A percentile compares a stretch with the other conserved stretches of the same genome.
Evolutionary conservation across 2,329 filamentous ascomycete genomes (phyloP).

Genomic region (Colletotrichum sp.): DNA sequence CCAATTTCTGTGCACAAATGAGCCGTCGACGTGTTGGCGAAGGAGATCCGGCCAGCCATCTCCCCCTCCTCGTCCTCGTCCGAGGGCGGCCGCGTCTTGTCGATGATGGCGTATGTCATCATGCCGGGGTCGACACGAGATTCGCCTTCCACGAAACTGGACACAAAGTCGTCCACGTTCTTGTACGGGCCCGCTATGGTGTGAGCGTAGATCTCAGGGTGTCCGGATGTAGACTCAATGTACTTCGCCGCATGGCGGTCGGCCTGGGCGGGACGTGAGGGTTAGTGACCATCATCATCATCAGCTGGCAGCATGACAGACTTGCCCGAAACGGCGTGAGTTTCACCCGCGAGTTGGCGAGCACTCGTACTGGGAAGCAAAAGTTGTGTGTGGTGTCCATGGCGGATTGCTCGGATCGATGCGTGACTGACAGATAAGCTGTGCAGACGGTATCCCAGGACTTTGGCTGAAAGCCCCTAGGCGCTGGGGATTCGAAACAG

Average conservation of each 20-base stretch:
- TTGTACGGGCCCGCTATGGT: constrained; percentile 23
- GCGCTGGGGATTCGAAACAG: background rate
- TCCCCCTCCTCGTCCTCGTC: constrained; percentile 30
- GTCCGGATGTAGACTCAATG: background rate
- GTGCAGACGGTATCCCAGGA: background rate
- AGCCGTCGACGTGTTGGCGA: constrained; percentile 24
- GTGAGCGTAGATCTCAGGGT: constrained; percentile 26
- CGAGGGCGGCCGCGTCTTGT: constrained; percentile 28
- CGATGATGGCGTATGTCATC: constrained; percentile 30
- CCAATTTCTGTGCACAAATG: constrained; percentile 34
- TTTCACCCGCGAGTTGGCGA: constrained; percentile 22
- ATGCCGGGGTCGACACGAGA: constrained; percentile 10
- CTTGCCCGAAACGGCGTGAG: constrained; percentile 20
- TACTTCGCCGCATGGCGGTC: constrained; percentile 22
- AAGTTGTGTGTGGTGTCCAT: background rate
- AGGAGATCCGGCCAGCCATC: constrained; percentile 32
- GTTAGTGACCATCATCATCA: background rate
- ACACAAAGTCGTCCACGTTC: constrained; percentile 15
- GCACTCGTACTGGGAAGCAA: background rate
- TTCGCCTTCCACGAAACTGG: constrained; percentile 13
- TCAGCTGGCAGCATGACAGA: background rate
- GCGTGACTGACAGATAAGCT: background rate
- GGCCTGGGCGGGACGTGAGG: background rate
- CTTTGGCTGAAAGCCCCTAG: background rate
- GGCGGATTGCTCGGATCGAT: background rate